Evolutionary conservation across 2,329 filamentous ascomycete species (phyloP), one percentile per base, ranked within the genome.

Genomic region (Fusarium poae): DNA sequence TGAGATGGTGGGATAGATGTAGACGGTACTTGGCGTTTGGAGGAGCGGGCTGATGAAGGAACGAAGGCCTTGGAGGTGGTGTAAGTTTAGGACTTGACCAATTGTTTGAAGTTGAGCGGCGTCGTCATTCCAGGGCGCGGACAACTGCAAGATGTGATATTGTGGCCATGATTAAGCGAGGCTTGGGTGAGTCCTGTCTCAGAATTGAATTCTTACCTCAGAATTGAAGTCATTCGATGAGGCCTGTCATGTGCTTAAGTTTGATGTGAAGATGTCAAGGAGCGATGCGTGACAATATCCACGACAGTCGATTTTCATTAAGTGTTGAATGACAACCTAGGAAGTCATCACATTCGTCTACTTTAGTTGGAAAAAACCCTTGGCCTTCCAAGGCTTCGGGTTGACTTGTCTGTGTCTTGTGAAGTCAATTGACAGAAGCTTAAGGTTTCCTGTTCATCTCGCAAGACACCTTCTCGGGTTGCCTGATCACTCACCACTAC

Each of bases 1-100:
- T 53, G 32, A n/a, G 49, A 57, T 67, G 62, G 62, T 62, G 66
- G 46, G 61, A 48, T 43, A 39, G 29, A 43, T 25, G 66, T 70
- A 70, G 32, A 49, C 20, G 62, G 56, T 69, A 67, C 66, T 63
- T 67, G 29, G 44, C 35, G 23, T 52, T 30, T 48, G 49, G 57
- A 48, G 57, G 34, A 49, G 49, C 25, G 46, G 57, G 37, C 49
- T 57, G 60, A 62, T 56, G 49, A 39, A 35, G 46, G 42, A 43
- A 43, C 40, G 43, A 44, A 62, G 40, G 27, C n/a, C 29, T 58
- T 34, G 61, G 52, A 45, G 62, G 55, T 58, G 59, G 62, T 65
- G 65, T 52, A 62, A 51, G 56, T 67, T 63, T 40, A 32, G 37
- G 55, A 51, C 60, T 59, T 65, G 40, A 48, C 21, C 53, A 59